A percentile compares a stretch with the other conserved stretches of the same genome.
Conservation (phyloP, 2,329 filamentous ascomycete species). For the Alternaria sp. region DNA sequence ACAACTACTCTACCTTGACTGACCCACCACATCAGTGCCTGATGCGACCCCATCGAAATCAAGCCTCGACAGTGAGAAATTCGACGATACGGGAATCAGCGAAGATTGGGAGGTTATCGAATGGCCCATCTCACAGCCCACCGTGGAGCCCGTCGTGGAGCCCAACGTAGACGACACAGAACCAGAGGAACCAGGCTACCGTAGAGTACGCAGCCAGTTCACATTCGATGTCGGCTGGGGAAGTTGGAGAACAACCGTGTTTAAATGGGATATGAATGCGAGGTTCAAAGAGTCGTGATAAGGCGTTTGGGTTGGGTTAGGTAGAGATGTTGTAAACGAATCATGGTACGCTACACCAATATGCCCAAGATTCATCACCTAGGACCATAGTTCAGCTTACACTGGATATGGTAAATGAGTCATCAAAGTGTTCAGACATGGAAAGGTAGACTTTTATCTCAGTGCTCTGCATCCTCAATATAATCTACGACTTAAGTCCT, state of each 20-base stretch:
- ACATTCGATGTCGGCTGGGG: neutral
- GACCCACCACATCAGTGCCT: rapidly evolving
- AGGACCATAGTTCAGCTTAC: neutral
- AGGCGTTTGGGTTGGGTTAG: too few relatives aligned
- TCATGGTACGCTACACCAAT: neutral
- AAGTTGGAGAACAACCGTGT: neutral
- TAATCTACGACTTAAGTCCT: too few relatives aligned
- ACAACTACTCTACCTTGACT: neutral
- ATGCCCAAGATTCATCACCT: neutral
- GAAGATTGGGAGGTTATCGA: neutral
- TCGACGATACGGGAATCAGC: rapidly evolving
- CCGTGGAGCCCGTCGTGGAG: neutral
- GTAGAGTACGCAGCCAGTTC: neutral
- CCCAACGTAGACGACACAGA: neutral
- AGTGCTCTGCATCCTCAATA: too few relatives aligned
- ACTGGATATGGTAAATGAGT: neutral
- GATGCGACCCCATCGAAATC: neutral
- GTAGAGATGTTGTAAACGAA: neutral
- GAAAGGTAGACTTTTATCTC: neutral
- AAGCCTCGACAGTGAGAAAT: neutral
- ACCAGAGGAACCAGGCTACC: neutral
- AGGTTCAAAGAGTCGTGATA: neutral
- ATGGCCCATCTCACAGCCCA: neutral
- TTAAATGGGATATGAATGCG: neutral
- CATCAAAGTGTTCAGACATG: rapidly evolving